Base-by-base conservation (phyloP, 768 basidiomycete species). In the Harrya chromipes region DNA sequence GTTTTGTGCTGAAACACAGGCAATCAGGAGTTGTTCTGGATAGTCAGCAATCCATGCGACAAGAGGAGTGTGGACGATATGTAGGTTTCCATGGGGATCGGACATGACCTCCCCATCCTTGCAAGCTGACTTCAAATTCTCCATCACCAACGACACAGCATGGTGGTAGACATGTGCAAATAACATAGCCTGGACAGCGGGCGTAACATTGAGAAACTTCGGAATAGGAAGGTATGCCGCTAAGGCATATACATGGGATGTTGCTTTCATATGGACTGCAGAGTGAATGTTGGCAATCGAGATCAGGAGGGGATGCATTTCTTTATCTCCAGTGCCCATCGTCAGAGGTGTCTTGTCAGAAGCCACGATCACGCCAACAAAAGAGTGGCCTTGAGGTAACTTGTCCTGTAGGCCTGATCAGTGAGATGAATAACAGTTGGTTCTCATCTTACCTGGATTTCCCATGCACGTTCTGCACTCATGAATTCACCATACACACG, bases 301-400 rank as follows among this genome's bases (percentile, higher is more conserved):
- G 8, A 72, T 47, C 0, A 71, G 49, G 0, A 71, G 43, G 0
- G 67, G 71, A 34, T 72, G 67, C 31, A 66, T 70, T 5, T 57
- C 52, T 29, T 63, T 60, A 35, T 66, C 57, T n/a, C 69, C 66
- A 3, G 65, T 68, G 40, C 60, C 59, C 4, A 60, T 50, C 0
- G 66, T 66, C 13, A 73, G 55, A 35, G 61, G 62, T 7, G 68
- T 70, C 40, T 73, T 73, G 41, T 73, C 66, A 0, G 65, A 68
- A 11, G 64, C 64, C 1, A 55, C 45, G n/a, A 72, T 57, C 0
- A 61, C 47, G 3, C 70, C 66, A 3, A 70, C 46, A 34, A 73
- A 48, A 0, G 66, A 67, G 3, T 59, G 54, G 2, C 66, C 66
- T 1, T 34, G 4, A 5, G 58, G 63, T 37, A 54, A 24, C 4